Conservation (phyloP, 306 rosid species). For the Sicyos baderoa region DNA sequence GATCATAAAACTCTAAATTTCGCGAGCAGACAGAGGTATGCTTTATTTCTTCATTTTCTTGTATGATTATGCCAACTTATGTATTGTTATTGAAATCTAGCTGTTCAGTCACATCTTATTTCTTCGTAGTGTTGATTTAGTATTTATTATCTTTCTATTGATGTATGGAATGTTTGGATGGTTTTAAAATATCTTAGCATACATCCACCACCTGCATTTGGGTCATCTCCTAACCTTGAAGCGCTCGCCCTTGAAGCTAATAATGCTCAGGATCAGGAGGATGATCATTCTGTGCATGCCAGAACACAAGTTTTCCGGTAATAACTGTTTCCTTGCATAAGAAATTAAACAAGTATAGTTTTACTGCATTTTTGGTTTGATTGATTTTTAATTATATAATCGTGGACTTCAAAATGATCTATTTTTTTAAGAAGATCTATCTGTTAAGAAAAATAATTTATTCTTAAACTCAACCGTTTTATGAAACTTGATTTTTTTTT, state of each 20-base stretch:
- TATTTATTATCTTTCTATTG: slow-evolving; percentile 16
- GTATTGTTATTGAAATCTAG: neutral
- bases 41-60: neutral
- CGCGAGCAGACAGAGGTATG: slow-evolving; percentile 54
- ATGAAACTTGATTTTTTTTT: neutral
- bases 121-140: neutral
- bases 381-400: neutral
- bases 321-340: slow-evolving; percentile 14
- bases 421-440: neutral
- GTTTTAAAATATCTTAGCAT: slow-evolving; percentile 38
- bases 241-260: slow-evolving; percentile 77
- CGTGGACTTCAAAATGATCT: neutral
- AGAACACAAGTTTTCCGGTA: slow-evolving; percentile 47
- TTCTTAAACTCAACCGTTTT: neutral
- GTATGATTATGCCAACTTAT: neutral
- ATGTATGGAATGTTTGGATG: slow-evolving; percentile 25
- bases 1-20: slow-evolving; percentile 46
- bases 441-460: neutral
- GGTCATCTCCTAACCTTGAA: slow-evolving; percentile 96
- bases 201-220: slow-evolving; percentile 98
- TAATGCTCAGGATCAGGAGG: slow-evolving; percentile 42
- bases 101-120: neutral
- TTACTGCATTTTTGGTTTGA: slow-evolving; percentile 5
- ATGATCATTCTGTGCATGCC: slow-evolving; percentile 61
- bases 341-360: slow-evolving; percentile 8